A percentile compares a stretch with the other conserved stretches of the same genome.
These are phyloP conservation scores for Trametes cubensis DNA, from an alignment of 768 basidiomycete genomes.

Conservation along the genomic window DNA sequence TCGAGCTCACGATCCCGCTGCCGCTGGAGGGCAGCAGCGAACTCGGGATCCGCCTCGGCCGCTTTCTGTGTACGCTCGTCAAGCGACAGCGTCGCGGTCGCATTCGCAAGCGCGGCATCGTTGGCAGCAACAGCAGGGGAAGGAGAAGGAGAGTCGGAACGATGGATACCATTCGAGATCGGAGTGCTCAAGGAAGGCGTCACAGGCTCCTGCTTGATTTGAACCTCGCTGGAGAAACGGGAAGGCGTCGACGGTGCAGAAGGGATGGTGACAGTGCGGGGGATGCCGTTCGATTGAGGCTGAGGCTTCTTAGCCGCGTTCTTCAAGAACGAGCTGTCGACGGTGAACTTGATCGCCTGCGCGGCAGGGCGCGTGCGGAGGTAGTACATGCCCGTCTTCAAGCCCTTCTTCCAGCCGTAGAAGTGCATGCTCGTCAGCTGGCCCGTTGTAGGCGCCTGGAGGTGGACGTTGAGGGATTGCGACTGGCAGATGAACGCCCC, in stretches of 20 bases:
- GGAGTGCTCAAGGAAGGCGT: constrained; percentile 16
- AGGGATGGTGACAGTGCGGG: background rate
- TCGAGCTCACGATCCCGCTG: constrained; percentile 75
- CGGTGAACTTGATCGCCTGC: constrained; percentile 96
- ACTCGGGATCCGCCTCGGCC: constrained; percentile 70
- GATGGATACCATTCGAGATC: constrained; percentile 21
- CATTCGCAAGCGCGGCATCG: constrained; percentile 21
- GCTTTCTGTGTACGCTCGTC: constrained; percentile 55
- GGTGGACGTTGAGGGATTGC: constrained; percentile 92
- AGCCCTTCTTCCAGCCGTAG: constrained; percentile 99
- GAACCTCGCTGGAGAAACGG: constrained; percentile 7
- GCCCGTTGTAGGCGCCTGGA: constrained; percentile 84
- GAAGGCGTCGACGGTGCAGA: constrained; percentile 2
- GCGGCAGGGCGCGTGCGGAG: constrained; percentile 93
- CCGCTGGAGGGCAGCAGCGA: constrained; percentile 73
- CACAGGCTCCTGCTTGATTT: constrained; percentile 28
- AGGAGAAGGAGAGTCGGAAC: constrained; percentile 33
- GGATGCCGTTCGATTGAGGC: constrained; percentile 5
- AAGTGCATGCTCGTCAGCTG: constrained; percentile 97
- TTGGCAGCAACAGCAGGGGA: constrained; percentile 26
- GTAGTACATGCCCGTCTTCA: constrained; percentile 99
- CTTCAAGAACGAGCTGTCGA: constrained; percentile 80
- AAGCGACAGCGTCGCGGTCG: constrained; percentile 42
- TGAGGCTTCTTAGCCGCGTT: constrained; percentile 42
- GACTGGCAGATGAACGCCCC: constrained; percentile 98